Base-by-base conservation (phyloP, 2,329 filamentous ascomycete species). In the Xylariales sp. region DNA sequence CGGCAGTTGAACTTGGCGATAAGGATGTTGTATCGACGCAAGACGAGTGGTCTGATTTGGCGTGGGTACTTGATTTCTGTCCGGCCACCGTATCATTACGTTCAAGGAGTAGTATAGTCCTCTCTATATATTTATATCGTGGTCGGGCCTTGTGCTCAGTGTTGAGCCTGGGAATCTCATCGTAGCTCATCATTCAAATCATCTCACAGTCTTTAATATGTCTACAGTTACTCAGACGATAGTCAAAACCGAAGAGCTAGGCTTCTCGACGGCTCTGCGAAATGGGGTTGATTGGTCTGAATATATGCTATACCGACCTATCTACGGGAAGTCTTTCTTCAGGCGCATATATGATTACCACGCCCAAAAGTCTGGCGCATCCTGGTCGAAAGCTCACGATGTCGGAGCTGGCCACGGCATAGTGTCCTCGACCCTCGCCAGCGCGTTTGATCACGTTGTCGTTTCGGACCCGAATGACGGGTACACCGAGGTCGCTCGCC, bases 391-490 rank as follows among this genome's bases (percentile, higher is more conserved):
- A 30, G 69, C 68, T 23, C 69, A 73, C 18, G 71, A 74, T 16
- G 34, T 71, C 39, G 71, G 72, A 0, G 69, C 72, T 5, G 69
- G 73, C 5, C 66, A 58, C 50, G 69, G 71, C 3, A 50, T 73
- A 18, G 68, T 72, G 16, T 67, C 71, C 1, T 49, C 61, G 1
- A 57, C 52, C 5, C 72, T 74, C 34, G 72, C 71, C 39, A 14
- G 34, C 14, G 54, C 8, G 3, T 73, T 73, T 54, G 58, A 67
- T 3, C 54, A 18, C 9, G 72, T 76, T 3, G 59, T 75, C 23
- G 71, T 78, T 12, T 77, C 75, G 18, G 75, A 77, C 18, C 75
- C 75, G 3, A 76, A 76, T 54, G 71, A 75, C 5, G 72, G 69
- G 9, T 74, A 77, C 59, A 56, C 68, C 6, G 57, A 58, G 1